These are phyloP conservation scores for Rhytidhysteron rufulum DNA, from an alignment of 2,329 filamentous ascomycete species.

Conservation along the genomic window DNA sequence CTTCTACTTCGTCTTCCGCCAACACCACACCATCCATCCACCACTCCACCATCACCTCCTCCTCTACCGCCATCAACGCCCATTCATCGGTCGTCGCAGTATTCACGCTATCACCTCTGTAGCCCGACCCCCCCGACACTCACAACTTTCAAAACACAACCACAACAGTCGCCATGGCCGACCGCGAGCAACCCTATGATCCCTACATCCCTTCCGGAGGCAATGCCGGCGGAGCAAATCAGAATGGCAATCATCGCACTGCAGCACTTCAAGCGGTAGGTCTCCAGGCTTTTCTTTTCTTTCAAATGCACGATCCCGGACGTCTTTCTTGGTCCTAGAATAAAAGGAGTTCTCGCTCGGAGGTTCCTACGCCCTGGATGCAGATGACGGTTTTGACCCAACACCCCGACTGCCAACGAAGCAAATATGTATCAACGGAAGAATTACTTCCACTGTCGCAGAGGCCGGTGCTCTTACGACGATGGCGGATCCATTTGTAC, in stretches of 20 bases:
- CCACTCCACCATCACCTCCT: neutral
- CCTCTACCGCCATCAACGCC: constrained; percentile 13
- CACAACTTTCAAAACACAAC: constrained; percentile 8
- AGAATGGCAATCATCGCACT: constrained; percentile 59
- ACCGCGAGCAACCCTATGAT: constrained; percentile 69
- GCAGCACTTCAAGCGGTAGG: constrained; percentile 77
- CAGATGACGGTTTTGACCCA: too few relatives aligned
- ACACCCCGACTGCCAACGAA: too few relatives aligned
- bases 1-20: constrained; percentile 11
- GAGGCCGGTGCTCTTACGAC: too few relatives aligned
- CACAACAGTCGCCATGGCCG: constrained; percentile 46
- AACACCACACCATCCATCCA: constrained; percentile 6
- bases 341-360: too few relatives aligned
- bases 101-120: constrained; percentile 14
- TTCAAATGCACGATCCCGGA: too few relatives aligned
- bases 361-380: too few relatives aligned
- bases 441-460: too few relatives aligned
- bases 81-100: constrained; percentile 21
- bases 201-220: constrained; percentile 78
- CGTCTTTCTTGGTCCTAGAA: too few relatives aligned
- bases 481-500: too few relatives aligned
- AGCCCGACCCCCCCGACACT: constrained; percentile 2
- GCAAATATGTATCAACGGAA: too few relatives aligned
- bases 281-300: constrained; percentile 7
- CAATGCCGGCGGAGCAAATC: constrained; percentile 42